A percentile compares a stretch with the other conserved stretches of the same genome.
Evolutionary conservation across 768 basidiomycete genomes (phyloP).

Genomic region (Tricholoma terreum): DNA sequence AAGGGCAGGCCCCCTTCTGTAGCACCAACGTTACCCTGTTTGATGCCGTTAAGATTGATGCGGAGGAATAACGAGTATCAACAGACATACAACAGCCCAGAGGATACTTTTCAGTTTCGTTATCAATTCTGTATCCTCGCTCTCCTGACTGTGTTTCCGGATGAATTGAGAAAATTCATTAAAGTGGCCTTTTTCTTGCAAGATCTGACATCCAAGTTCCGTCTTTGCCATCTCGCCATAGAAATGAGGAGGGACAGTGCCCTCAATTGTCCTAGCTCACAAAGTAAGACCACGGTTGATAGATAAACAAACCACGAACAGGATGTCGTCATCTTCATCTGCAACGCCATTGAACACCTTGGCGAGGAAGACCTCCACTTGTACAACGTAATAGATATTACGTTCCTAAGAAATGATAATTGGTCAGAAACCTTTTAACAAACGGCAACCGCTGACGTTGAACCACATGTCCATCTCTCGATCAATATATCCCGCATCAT

Average conservation of each 20-base stretch:
- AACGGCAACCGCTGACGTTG: constrained; percentile 52
- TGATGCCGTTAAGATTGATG: background rate
- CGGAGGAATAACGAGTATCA: background rate
- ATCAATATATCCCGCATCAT: constrained; percentile 89
- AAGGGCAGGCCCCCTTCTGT: constrained; percentile 90
- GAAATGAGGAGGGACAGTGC: constrained; percentile 90
- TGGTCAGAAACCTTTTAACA: background rate
- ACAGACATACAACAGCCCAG: constrained; percentile 90
- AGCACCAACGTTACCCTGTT: constrained; percentile 90
- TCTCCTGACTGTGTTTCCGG: constrained; percentile 80
- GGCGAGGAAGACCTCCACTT: constrained; percentile 89
- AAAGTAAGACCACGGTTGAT: background rate
- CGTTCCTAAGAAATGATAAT: constrained; percentile 62
- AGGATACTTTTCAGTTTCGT: constrained; percentile 90
- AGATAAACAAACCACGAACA: constrained; percentile 34
- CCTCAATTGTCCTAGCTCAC: constrained; percentile 64
- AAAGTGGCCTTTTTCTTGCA: constrained; percentile 91
- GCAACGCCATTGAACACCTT: constrained; percentile 64
- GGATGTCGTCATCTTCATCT: constrained; percentile 64
- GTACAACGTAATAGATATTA: constrained; percentile 89
- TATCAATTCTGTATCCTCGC: constrained; percentile 78
- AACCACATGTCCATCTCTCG: constrained; percentile 97
- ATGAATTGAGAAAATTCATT: constrained; percentile 89
- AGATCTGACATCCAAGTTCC: constrained; percentile 86
- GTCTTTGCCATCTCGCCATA: constrained; percentile 99